phyloP scores from a whole-genome alignment of 1,284 basidiomycete genomes.

The Pseudozyma sp. region DNA sequence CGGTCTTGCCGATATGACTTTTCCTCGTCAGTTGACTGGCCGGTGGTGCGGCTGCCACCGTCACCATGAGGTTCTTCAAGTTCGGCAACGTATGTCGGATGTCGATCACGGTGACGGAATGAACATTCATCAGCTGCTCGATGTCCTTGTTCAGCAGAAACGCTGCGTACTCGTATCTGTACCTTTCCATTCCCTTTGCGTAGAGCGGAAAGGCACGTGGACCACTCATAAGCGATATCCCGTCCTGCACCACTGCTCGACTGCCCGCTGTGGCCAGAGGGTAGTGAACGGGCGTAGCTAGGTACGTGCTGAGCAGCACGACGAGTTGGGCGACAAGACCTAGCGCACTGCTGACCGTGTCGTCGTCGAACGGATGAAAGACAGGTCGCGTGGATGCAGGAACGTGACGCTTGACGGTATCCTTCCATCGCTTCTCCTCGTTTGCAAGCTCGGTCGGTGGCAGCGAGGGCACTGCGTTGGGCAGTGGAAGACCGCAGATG shows the following conservation, averaged over 20 bases:
- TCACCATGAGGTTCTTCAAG: slow-evolving; percentile 90
- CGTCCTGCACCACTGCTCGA: slow-evolving; percentile 59
- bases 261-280: slow-evolving; percentile 62
- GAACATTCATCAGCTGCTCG: slow-evolving; percentile 72
- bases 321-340: slow-evolving; percentile 64
- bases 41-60: slow-evolving; percentile 71
- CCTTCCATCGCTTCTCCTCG: slow-evolving; percentile 45
- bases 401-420: slow-evolving; percentile 11
- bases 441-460: slow-evolving; percentile 19
- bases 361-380: slow-evolving; percentile 52
- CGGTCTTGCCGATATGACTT: slow-evolving; percentile 46
- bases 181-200: slow-evolving; percentile 91
- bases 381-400: slow-evolving; percentile 17
- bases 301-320: slow-evolving; percentile 56
- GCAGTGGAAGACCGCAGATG: slow-evolving; percentile 59
- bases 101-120: slow-evolving; percentile 77
- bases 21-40: slow-evolving; percentile 36
- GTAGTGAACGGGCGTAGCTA: slow-evolving; percentile 60
- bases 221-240: slow-evolving; percentile 65
- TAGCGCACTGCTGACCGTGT: slow-evolving; percentile 55
- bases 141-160: slow-evolving; percentile 97
- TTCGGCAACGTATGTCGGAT: slow-evolving; percentile 96
- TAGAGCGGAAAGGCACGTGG: slow-evolving; percentile 77
- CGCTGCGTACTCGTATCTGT: slow-evolving; percentile 97
- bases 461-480: slow-evolving; percentile 54